Percentiles rank a stretch among this genome's conserved stretches.
Evolutionary conservation across 2,329 filamentous ascomycete genomes (phyloP).

Genomic region (Macrophomina pseudophaseolina): DNA sequence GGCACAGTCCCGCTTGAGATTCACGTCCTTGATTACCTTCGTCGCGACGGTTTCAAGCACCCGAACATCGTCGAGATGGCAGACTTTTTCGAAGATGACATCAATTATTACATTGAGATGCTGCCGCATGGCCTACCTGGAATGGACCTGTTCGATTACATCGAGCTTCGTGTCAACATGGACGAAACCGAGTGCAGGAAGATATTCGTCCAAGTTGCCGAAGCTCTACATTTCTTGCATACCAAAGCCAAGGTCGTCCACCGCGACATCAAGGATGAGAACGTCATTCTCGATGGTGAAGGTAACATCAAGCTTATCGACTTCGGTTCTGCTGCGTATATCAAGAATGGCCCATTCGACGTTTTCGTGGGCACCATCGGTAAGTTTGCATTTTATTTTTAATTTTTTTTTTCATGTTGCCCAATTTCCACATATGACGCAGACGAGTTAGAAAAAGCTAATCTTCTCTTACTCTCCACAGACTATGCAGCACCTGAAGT

Average conservation of each 20-base stretch:
- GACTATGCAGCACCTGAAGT: constrained; percentile 99
- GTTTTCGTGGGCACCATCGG: constrained; percentile 99
- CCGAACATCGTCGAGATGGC: constrained; percentile 72
- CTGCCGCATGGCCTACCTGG: constrained; percentile 90
- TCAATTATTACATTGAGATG: constrained; percentile 99
- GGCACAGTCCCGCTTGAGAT: constrained; percentile 97
- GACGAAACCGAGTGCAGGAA: constrained; percentile 90
- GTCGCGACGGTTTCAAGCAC: constrained; percentile 70
- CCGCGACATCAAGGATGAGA: constrained; percentile 98
- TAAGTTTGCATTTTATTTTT: constrained; percentile 56
- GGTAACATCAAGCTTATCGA: constrained; percentile 97
- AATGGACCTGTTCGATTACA: constrained; percentile 99
- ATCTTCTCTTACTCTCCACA: constrained; percentile 44
- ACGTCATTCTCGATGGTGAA: constrained; percentile 93
- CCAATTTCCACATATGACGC: too few species aligned
- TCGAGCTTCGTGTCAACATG: constrained; percentile 95
- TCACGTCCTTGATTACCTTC: constrained; percentile 91
- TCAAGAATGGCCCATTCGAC: constrained; percentile 97
- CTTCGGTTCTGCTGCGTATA: constrained; percentile 97
- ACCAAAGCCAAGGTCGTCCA: constrained; percentile 91
- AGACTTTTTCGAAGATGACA: constrained; percentile 75
- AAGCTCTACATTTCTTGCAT: constrained; percentile 89
- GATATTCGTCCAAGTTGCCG: constrained; percentile 92
- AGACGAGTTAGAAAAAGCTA: too few species aligned
- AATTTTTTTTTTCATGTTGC: neutral